phyloP scores from a whole-genome alignment of 1,284 basidiomycete species.

The Marasmius tenuissimus region DNA sequence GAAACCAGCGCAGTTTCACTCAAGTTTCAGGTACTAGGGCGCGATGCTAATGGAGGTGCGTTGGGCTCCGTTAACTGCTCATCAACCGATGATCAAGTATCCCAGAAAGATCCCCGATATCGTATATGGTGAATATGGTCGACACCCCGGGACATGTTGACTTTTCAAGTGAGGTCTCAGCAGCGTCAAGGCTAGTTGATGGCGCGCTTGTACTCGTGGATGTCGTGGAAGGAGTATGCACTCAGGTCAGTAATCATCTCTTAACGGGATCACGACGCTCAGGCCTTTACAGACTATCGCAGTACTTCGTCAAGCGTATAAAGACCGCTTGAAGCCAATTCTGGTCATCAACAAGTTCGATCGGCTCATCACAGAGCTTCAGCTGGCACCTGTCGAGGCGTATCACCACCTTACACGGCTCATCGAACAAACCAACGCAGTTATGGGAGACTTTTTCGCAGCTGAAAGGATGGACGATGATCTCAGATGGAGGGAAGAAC shows the following conservation, averaged over 20 bases:
- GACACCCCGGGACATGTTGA: constrained; percentile 99
- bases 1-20: constrained; percentile 93
- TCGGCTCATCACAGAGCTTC: constrained; percentile 92
- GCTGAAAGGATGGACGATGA: constrained; percentile 98
- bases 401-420: constrained; percentile 92
- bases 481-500: constrained; percentile 89
- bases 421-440: constrained; percentile 97
- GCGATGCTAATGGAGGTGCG: constrained; percentile 42
- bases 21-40: constrained; percentile 76
- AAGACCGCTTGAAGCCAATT: constrained; percentile 86
- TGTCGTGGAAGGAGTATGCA: constrained; percentile 97
- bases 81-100: constrained; percentile 27
- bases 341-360: constrained; percentile 99
- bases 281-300: constrained; percentile 75
- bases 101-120: constrained; percentile 54
- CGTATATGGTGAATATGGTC: constrained; percentile 90
- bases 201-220: constrained; percentile 97
- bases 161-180: constrained; percentile 96
- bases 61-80: constrained; percentile 9
- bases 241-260: constrained; percentile 66
- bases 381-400: constrained; percentile 88
- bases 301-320: constrained; percentile 94
- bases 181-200: constrained; percentile 91
- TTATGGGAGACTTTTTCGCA: constrained; percentile 96
- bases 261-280: background rate